Percentiles rank a stretch among this genome's conserved stretches.
These are phyloP conservation scores for Capsella rubella DNA, from an alignment of 441 rosid genomes.

Conservation along the genomic window DNA sequence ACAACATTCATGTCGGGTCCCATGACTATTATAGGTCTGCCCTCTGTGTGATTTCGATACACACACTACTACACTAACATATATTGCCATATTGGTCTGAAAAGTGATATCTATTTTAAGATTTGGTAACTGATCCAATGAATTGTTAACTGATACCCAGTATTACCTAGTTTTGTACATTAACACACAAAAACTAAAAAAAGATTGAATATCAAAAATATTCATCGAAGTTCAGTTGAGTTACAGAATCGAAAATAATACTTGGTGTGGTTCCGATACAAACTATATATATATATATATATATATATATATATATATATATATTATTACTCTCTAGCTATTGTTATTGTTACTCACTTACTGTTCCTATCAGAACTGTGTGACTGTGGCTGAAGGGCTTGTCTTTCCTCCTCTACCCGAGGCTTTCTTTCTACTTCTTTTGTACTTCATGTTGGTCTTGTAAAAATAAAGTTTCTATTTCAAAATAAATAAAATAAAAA, in stretches of 20 bases:
- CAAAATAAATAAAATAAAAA: too few species aligned
- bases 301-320: background rate
- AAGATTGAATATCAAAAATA: too few species aligned
- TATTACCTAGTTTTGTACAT: background rate
- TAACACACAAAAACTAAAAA: background rate
- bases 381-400: background rate
- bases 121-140: conserved; percentile 7
- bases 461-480: background rate
- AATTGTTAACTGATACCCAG: background rate
- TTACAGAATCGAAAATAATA: too few species aligned
- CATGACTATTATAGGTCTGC: conserved; percentile 34
- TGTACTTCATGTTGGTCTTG: background rate
- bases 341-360: background rate
- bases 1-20: conserved; percentile 44
- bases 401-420: background rate
- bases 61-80: background rate
- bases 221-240: too few species aligned
- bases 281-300: background rate
- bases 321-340: background rate
- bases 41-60: conserved; percentile 22
- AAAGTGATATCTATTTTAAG: conserved; percentile 9
- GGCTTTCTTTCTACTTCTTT: background rate
- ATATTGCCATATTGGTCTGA: conserved; percentile 19
- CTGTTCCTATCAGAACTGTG: background rate
- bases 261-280: background rate